Evolutionary conservation across 2,329 filamentous ascomycete genomes (phyloP), one percentile per base, ranked within the genome.

Genomic region (Coniochaeta sp.): DNA sequence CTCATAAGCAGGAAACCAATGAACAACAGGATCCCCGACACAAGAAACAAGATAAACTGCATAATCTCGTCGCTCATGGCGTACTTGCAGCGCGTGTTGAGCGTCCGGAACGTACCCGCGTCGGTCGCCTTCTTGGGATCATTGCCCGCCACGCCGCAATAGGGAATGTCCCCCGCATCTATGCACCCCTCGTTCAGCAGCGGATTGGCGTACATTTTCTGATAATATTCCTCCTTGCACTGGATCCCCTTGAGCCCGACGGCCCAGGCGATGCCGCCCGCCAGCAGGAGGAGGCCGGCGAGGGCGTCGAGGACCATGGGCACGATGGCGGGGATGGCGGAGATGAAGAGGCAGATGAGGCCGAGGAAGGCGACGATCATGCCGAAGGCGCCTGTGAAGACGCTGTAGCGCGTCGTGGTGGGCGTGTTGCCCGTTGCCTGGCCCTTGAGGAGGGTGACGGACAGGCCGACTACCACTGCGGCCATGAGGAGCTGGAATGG

Each of bases 341-440:
- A 60, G 53, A 66, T 24, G 50, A 64, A 62, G 9, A 66, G 30
- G 13, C 58, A 53, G 6, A 57, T 55, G 27, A 65, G 50, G 5
- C 61, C 65, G 22, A 68, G 47, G 26, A 53, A 52, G 1, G 63
- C 60, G 45, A 61, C 59, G 14, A 67, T 53, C 45, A 68, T 55
- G 20, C 66, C 65, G 30, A 67, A 66, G 1, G 62, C 65, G 22
- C 65, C 65, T 1, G 58, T 57, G 52, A 67, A 67, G 54, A 59
- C 61, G 42, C 60, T 60, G 53, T 66, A 68, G 4, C 64, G 62
- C 2, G 64, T 67, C 48, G 65, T 62, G 14, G 61, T 49, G 0
- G 65, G 65, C 1, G 60, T 57, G 9, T 50, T 54, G 33, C 60
- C 63, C 14, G 60, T 7, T 0, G 30, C 49, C 42, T 67, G 65